A percentile compares a stretch with the other conserved stretches of the same genome.
Evolutionary conservation across 2,329 filamentous ascomycete species (phyloP).

Genomic region (Lachnellula willkommii): DNA sequence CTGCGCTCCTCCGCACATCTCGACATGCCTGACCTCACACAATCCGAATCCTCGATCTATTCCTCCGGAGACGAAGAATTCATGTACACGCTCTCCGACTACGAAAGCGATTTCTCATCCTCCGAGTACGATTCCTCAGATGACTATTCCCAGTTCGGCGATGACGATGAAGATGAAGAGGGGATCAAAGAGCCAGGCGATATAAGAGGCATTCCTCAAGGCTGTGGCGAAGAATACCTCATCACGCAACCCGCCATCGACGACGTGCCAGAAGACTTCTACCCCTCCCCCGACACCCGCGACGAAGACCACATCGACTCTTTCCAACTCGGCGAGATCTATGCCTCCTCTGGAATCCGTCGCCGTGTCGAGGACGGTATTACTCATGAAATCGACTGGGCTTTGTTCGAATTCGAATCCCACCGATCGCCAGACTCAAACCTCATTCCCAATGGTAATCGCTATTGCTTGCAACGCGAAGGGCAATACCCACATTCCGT

Average conservation of each 20-base stretch:
- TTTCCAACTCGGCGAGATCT: conserved; percentile 75
- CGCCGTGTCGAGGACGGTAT: conserved; percentile 66
- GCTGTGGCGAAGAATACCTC: conserved; percentile 69
- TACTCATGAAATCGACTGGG: conserved; percentile 93
- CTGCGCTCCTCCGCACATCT: conserved; percentile 26
- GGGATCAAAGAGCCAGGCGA: conserved; percentile 55
- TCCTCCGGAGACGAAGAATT: conserved; percentile 44
- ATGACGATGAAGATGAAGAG: conserved; percentile 49
- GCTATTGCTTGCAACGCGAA: conserved; percentile 37
- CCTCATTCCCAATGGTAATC: conserved; percentile 46
- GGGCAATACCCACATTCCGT: conserved; percentile 50
- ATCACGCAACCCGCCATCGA: conserved; percentile 91
- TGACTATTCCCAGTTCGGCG: conserved; percentile 24
- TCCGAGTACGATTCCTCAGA: conserved; percentile 34
- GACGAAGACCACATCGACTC: conserved; percentile 77
- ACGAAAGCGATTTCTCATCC: conserved; percentile 46
- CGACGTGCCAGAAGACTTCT: conserved; percentile 79
- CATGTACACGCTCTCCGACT: conserved; percentile 57
- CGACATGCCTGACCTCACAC: conserved; percentile 34
- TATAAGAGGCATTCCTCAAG: conserved; percentile 69
- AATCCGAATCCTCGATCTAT: conserved; percentile 26
- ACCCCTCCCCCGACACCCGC: conserved; percentile 63
- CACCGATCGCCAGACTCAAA: conserved; percentile 69
- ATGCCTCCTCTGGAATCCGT: conserved; percentile 84
- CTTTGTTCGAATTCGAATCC: conserved; percentile 73